Percentiles rank a stretch among this genome's conserved stretches.
These are phyloP conservation scores for Fusarium annulatum DNA, from an alignment of 2,329 filamentous ascomycete genomes.

Conservation along the genomic window DNA sequence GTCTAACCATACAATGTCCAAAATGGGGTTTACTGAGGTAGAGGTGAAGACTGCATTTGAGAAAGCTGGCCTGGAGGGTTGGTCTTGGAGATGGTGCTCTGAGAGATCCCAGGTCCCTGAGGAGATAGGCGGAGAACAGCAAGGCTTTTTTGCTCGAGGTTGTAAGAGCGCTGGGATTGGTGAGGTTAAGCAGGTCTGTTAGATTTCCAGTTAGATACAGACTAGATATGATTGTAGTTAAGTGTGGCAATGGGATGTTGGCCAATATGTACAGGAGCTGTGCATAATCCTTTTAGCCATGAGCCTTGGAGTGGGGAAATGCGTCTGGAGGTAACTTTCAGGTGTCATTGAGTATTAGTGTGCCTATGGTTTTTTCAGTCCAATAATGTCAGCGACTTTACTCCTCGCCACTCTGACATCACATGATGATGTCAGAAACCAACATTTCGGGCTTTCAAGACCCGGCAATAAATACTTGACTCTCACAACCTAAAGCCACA, in stretches of 20 bases:
- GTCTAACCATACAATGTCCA: background rate
- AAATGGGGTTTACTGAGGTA: background rate
- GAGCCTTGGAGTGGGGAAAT: no score
- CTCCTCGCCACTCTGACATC: background rate
- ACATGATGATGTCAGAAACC: background rate
- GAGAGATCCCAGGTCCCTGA: background rate
- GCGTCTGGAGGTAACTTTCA: no score
- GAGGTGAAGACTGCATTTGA: background rate
- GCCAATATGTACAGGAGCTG: background rate
- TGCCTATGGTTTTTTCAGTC: background rate
- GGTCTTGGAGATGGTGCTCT: background rate
- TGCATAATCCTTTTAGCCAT: no score
- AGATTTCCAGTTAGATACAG: no score
- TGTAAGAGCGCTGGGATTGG: accelerated
- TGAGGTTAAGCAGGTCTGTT: background rate
- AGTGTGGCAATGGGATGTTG: accelerated
- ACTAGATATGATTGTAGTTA: background rate
- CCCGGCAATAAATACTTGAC: accelerated
- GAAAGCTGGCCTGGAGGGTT: background rate
- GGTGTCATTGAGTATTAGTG: background rate
- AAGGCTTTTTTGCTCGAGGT: background rate
- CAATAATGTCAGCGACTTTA: background rate
- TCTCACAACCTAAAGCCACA: accelerated
- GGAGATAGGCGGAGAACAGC: background rate
- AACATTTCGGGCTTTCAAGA: no score